Base-by-base conservation (phyloP, 768 basidiomycete species). In the Kwoniella pini region DNA sequence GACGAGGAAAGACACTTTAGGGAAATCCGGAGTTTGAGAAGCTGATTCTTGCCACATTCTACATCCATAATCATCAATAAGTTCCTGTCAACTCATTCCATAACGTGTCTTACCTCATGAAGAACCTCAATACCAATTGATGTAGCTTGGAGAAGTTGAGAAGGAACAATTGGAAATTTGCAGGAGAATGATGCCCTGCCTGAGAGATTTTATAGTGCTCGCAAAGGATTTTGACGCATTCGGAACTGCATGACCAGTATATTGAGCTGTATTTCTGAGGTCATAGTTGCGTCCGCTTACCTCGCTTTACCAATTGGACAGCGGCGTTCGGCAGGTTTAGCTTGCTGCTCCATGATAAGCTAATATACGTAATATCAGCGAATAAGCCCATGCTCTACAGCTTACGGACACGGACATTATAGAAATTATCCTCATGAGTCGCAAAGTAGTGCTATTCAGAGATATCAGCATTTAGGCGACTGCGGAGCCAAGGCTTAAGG, bases 21-120 rank as follows among this genome's bases (percentile, higher is more conserved):
- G 44, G 52, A 70, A 69, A 57, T 75, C 73, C 11, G 57, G 48
- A 12, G 51, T 11, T 12, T 62, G 63, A 3, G 73, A 70, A 49
- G 67, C 66, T 4, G 73, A 72, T 39, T 75, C 70, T 17, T 63
- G 53, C 73, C 73, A 75, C 70, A 75, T 75, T 19, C 73, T 70
- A 40, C n/a, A n/a, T n/a, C n/a, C n/a, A n/a, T n/a, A n/a, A n/a
- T n/a, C n/a, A n/a, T n/a, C n/a, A n/a, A n/a, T n/a, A n/a, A n/a
- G n/a, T n/a, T n/a, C n/a, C n/a, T n/a, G n/a, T n/a, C n/a, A n/a
- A n/a, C n/a, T n/a, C n/a, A n/a, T n/a, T n/a, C n/a, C n/a, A 36
- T 36, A 15, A 15, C 7, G 7, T 36, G 31, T 40, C 64, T 60
- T 33, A 70, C 72, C 70, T 51, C 30, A 71, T n/a, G 59, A 75